phyloP scores from a whole-genome alignment of 805 yeast genomes.

The Saccharomycopsis sp. region DNA sequence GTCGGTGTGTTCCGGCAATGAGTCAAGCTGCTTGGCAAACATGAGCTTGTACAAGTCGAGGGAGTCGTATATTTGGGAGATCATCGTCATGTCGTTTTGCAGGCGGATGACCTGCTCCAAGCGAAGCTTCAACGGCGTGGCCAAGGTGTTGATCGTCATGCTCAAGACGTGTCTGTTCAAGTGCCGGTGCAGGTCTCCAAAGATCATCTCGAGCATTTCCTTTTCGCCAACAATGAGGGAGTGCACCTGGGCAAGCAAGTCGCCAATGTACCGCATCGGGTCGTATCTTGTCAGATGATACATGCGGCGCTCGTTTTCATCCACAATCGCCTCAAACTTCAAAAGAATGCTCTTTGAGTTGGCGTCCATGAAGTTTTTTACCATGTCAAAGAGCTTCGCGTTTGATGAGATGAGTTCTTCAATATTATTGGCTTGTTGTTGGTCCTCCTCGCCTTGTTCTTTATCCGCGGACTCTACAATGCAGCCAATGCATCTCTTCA shows the following conservation, averaged over 20 bases:
- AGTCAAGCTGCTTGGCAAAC: constrained; percentile 32
- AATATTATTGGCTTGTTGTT: constrained; percentile 9
- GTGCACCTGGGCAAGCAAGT: constrained; percentile 81
- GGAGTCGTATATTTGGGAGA: constrained; percentile 53
- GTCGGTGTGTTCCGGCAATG: constrained; percentile 23
- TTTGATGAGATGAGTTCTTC: constrained; percentile 26
- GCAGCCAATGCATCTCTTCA: constrained; percentile 6
- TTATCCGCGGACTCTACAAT: constrained; percentile 3
- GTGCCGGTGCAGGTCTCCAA: constrained; percentile 25
- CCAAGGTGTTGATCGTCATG: constrained; percentile 42
- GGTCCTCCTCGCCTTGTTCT: constrained; percentile 15
- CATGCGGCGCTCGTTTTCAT: constrained; percentile 37
- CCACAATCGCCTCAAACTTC: constrained; percentile 38
- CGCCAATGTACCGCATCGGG: constrained; percentile 76
- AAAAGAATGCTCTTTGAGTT: constrained; percentile 55
- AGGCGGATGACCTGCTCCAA: constrained; percentile 61
- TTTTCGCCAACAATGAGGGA: constrained; percentile 78
- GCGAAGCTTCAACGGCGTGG: constrained; percentile 52
- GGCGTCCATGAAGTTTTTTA: constrained; percentile 56
- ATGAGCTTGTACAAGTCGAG: constrained; percentile 62
- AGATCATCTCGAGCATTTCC: constrained; percentile 57
- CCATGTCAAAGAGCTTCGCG: constrained; percentile 45
- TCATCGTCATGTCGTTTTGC: constrained; percentile 46
- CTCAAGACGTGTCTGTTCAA: constrained; percentile 32
- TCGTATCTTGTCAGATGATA: constrained; percentile 64